phyloP scores from a whole-genome alignment of 495 filamentous ascomycete genomes.

The Aspergillus conjunctus region DNA sequence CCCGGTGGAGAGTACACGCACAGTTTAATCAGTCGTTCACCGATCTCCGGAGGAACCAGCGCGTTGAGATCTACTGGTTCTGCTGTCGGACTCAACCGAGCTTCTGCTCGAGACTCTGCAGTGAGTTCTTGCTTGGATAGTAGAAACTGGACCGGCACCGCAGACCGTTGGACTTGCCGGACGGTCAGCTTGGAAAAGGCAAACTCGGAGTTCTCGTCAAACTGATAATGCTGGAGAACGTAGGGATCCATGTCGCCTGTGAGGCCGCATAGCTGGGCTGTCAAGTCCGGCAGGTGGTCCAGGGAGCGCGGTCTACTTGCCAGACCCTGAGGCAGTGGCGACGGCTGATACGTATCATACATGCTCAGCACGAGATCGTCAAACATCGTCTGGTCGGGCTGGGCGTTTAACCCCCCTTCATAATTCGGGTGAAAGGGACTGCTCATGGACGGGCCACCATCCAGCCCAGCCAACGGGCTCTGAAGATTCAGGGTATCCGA shows the following conservation, averaged over 20 bases:
- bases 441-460: too few relatives aligned
- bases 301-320: background rate
- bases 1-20: background rate
- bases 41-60: background rate
- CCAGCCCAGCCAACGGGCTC: background rate
- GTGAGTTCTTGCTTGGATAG: conserved; percentile 7
- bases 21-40: background rate
- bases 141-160: conserved; percentile 8
- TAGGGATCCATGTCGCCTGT: conserved; percentile 14
- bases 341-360: too few relatives aligned
- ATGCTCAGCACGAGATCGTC: too few relatives aligned
- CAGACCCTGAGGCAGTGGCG: too few relatives aligned
- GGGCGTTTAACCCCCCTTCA: background rate
- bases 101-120: background rate
- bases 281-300: background rate
- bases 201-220: conserved; percentile 3
- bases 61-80: background rate
- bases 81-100: background rate
- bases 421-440: too few relatives aligned
- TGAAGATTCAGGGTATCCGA: too few relatives aligned
- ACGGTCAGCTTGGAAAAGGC: conserved; percentile 9
- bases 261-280: conserved; percentile 4
- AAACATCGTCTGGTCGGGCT: background rate
- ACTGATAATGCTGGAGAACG: conserved; percentile 7
- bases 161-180: background rate